Evolutionary conservation across 306 rosid genomes (phyloP).

Genomic region (Citrullus amarus): DNA sequence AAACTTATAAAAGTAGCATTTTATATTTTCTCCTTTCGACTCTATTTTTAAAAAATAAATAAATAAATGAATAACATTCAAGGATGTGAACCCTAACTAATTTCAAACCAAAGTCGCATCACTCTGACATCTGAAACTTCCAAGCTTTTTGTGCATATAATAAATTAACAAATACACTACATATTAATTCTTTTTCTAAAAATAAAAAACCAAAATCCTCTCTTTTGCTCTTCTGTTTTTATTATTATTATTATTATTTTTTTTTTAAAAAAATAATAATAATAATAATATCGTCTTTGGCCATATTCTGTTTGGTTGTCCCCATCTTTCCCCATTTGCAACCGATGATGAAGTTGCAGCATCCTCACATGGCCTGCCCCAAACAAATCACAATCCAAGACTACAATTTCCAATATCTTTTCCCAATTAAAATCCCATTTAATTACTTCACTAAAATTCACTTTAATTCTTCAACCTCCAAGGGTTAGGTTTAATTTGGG

Average conservation of each 20-base stretch:
- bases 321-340: neutral
- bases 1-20: neutral
- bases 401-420: neutral
- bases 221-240: neutral
- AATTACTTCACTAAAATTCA: too few relatives aligned
- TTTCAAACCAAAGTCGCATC: neutral
- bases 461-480: too few relatives aligned
- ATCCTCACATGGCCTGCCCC: neutral
- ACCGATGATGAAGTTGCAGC: neutral
- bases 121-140: neutral
- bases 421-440: neutral
- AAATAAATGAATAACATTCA: neutral
- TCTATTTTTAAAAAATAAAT: neutral
- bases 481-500: too few relatives aligned
- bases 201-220: neutral
- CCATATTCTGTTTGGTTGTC: neutral
- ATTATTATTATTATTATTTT: neutral
- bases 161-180: neutral
- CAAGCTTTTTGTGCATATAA: neutral
- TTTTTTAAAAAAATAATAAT: too few relatives aligned
- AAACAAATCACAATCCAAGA: neutral
- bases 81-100: neutral
- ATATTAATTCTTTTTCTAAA: neutral
- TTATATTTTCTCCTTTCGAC: neutral
- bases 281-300: neutral